Base-by-base conservation (phyloP, 108 stramenopile species). In the Parietichytrium sp. region DNA sequence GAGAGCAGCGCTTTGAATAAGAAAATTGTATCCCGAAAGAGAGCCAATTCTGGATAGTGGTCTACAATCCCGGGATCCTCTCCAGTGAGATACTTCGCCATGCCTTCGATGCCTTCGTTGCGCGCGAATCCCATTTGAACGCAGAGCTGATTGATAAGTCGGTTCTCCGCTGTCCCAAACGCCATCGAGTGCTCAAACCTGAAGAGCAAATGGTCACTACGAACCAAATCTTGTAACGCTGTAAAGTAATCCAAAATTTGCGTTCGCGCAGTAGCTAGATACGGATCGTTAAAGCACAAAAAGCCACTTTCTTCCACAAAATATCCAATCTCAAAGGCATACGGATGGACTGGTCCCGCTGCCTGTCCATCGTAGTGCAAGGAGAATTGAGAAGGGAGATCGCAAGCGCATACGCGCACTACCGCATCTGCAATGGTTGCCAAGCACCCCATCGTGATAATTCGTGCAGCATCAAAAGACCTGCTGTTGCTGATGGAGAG, bases 21-120 rank as follows among this genome's bases (percentile, higher is more conserved):
- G 79, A 96, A 99, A 20, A 98, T 93, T 79, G 97, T 96, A 81
- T 99, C 98, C 30, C 98, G 91, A 52, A 99, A 97, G 83, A 94
- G 95, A 51, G 93, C 98, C 48, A 99, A 92, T 86, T 98, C 98
- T 0, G 98, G 98, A n/a, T 97, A 92, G 45, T 96, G 93, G 80
- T 98, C 98, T 77, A 97, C 87, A 13, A 98, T 86, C 33, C 38
- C 61, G 23, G 61, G 61, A 0, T 72, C 42, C 61, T 72, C 38
- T n/a, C 61, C 61, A 8, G 20, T 42, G 2, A 72, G 45, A 25
- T 72, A 72, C 8, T 33, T 42, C 6, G 61, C 61, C 8, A 72
- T 33, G 15, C 61, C 61, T 10, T n/a, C 38, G 3, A 36, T 72
- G 6, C 61, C 61, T 3, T 25, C 72, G 4, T 47, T 48, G 50